phyloP scores from a whole-genome alignment of 1,139 yeast species.

The Sugiyamaella xylanicola region DNA sequence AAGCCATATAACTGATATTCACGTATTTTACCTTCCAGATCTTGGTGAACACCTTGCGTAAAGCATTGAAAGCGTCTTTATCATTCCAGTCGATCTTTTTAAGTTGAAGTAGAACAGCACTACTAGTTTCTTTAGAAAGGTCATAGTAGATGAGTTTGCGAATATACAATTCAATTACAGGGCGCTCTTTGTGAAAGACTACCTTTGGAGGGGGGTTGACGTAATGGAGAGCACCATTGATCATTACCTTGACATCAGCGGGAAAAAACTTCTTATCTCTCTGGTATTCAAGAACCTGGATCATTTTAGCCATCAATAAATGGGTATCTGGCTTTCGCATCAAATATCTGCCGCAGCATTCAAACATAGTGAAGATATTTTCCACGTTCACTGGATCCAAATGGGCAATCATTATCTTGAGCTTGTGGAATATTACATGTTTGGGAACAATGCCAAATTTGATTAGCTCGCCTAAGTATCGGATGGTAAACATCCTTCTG shows the following conservation, averaged over 20 bases:
- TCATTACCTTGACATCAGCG: constrained; percentile 59
- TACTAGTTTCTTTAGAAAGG: constrained; percentile 46
- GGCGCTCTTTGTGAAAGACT: constrained; percentile 29
- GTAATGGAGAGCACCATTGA: constrained; percentile 60
- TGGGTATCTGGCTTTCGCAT: constrained; percentile 62
- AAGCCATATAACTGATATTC: constrained; percentile 54
- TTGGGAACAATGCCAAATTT: constrained; percentile 77
- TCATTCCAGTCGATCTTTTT: constrained; percentile 54
- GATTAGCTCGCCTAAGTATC: constrained; percentile 71
- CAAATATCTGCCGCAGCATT: constrained; percentile 71
- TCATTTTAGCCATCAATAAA: constrained; percentile 63
- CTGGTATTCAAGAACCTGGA: constrained; percentile 56
- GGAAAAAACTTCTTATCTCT: constrained; percentile 55
- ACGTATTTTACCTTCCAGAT: constrained; percentile 67
- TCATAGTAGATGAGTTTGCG: constrained; percentile 49
- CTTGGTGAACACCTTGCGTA: constrained; percentile 57
- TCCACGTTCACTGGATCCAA: constrained; percentile 31
- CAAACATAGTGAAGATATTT: constrained; percentile 56
- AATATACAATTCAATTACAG: constrained; percentile 40
- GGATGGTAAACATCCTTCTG: constrained; percentile 53
- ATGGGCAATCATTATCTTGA: constrained; percentile 51
- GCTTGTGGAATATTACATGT: constrained; percentile 70
- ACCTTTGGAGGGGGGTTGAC: constrained; percentile 59
- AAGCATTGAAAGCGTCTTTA: constrained; percentile 44
- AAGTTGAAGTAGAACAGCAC: constrained; percentile 47